Evolutionary conservation across 2,329 filamentous ascomycete species (phyloP).

Genomic region (Fusarium brevicatenulatum): DNA sequence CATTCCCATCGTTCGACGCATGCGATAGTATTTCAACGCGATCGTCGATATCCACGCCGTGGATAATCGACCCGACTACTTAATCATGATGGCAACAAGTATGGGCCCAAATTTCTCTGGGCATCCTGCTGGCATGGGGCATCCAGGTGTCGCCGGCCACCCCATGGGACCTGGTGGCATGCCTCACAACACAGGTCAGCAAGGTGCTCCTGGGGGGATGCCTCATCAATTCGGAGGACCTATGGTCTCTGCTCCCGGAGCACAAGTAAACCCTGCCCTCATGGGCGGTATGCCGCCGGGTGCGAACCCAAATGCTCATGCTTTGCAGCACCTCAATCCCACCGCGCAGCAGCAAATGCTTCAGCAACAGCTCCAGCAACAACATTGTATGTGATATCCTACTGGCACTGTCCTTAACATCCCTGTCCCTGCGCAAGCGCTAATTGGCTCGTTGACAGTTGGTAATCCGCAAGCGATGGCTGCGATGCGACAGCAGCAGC

Average conservation of each 20-base stretch:
- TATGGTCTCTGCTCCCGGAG: conserved; percentile 77
- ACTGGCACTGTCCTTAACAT: conserved; percentile 2
- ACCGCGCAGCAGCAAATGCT: conserved; percentile 68
- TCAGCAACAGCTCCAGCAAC: conserved; percentile 59
- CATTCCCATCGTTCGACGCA: conserved; percentile 40
- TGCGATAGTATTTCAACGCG: conserved; percentile 57
- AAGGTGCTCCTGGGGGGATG: conserved; percentile 73
- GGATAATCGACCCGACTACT: conserved; percentile 60
- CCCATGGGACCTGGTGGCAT: conserved; percentile 68
- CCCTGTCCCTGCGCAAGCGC: conserved; percentile 20
- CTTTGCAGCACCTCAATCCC: conserved; percentile 76
- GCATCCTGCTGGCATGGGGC: conserved; percentile 77
- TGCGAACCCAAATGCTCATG: conserved; percentile 72
- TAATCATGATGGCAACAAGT: conserved; percentile 74
- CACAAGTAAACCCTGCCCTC: conserved; percentile 78
- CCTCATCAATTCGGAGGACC: conserved; percentile 74
- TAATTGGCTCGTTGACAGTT: conserved; percentile 42
- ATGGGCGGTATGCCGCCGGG: conserved; percentile 82
- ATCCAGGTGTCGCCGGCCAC: conserved; percentile 74
- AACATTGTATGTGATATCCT: conserved; percentile 47
- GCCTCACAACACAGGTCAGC: conserved; percentile 75
- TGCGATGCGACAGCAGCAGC: conserved; percentile 65
- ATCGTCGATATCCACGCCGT: conserved; percentile 69
- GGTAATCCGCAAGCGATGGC: conserved; percentile 52
- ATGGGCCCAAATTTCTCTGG: conserved; percentile 72